Conservation (phyloP, 805 yeast species). For the Yarrowia keelungensis region DNA sequence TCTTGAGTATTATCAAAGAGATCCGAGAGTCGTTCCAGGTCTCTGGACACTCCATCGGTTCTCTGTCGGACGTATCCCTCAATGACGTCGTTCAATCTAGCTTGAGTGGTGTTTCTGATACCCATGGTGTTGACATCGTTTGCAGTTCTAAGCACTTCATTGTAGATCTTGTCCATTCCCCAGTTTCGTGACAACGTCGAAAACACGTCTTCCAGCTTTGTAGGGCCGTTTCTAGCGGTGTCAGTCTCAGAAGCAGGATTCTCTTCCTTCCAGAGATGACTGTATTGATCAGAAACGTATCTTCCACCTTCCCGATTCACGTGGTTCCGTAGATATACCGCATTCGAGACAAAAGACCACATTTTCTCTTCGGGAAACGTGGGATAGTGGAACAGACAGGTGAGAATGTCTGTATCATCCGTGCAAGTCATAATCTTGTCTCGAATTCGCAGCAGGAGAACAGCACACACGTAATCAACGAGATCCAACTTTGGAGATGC, state of each 20-base stretch:
- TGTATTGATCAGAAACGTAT: slow-evolving; percentile 43
- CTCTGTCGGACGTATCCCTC: slow-evolving; percentile 34
- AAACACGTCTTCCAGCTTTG: slow-evolving; percentile 37
- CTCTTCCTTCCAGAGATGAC: slow-evolving; percentile 27
- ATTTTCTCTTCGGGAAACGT: slow-evolving; percentile 39
- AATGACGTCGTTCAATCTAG: slow-evolving; percentile 8
- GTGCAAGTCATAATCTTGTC: slow-evolving; percentile 39
- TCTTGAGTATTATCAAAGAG: slow-evolving; percentile 23
- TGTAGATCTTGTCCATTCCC: slow-evolving; percentile 42
- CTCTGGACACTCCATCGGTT: slow-evolving; percentile 16
- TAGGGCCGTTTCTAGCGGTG: not conserved
- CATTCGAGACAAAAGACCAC: slow-evolving; percentile 43
- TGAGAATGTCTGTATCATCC: slow-evolving; percentile 40
- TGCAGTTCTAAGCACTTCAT: slow-evolving; percentile 41
- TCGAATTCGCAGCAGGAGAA: slow-evolving; percentile 49
- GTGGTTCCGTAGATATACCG: slow-evolving; percentile 43
- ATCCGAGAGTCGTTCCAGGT: slow-evolving; percentile 7
- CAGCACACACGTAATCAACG: slow-evolving; percentile 50
- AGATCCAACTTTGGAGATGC: slow-evolving; percentile 46
- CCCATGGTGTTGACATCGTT: slow-evolving; percentile 38
- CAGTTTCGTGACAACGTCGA: slow-evolving; percentile 41
- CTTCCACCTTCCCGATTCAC: slow-evolving; percentile 43
- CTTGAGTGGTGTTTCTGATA: slow-evolving; percentile 13
- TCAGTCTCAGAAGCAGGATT: not conserved
- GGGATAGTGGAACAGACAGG: slow-evolving; percentile 45